These are phyloP conservation scores for Puccinellia tenuiflora DNA, from an alignment of 176 grass and related monocot species.

Conservation along the genomic window DNA sequence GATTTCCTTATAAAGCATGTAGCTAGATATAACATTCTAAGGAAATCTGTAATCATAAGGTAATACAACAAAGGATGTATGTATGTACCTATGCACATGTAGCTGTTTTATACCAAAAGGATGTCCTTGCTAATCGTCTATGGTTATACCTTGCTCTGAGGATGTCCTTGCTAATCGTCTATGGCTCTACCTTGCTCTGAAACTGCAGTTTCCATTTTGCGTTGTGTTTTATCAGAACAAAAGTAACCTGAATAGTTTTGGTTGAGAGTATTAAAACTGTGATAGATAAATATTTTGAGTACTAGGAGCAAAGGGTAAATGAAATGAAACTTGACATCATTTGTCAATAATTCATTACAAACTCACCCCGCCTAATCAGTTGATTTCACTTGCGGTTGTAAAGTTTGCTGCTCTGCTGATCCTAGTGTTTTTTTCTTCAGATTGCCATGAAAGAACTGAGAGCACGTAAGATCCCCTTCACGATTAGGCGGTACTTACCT, in stretches of 20 bases:
- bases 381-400: not conserved
- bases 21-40: not conserved
- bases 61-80: not conserved
- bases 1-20: too few relatives aligned
- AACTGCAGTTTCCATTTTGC: not conserved
- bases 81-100: not conserved
- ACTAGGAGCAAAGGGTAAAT: not conserved
- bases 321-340: not conserved
- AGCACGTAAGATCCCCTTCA: conserved; percentile 82
- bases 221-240: not conserved
- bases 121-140: not conserved
- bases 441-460: conserved; percentile 93
- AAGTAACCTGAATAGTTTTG: not conserved
- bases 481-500: conserved; percentile 73
- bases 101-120: not conserved
- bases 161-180: too few relatives aligned
- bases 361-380: not conserved
- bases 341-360: not conserved
- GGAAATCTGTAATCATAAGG: not conserved
- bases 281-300: not conserved
- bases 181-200: not conserved
- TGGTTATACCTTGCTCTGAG: too few relatives aligned
- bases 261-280: too few relatives aligned
- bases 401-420: not conserved
- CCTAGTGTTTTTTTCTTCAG: conserved; percentile 28